Percentiles rank a stretch among this genome's conserved stretches.
Conservation (phyloP, 495 filamentous ascomycete genomes). For the Rusavskia elegans region DNA sequence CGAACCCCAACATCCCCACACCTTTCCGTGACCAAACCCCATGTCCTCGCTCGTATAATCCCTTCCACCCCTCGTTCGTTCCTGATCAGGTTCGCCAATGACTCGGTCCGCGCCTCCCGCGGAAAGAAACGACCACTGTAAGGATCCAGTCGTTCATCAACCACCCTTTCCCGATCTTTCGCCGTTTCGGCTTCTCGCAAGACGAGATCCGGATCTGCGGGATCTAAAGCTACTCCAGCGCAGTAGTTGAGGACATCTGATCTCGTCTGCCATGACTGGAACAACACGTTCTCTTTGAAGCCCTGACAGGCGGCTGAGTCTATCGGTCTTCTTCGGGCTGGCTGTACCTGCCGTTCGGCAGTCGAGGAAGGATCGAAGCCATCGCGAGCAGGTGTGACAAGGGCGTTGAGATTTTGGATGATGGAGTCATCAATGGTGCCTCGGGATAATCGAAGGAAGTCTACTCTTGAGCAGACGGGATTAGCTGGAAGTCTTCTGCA, state of each 20-base stretch:
- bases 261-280: conserved; percentile 75
- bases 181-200: conserved; percentile 54
- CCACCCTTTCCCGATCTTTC: conserved; percentile 53
- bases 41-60: conserved; percentile 71
- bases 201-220: conserved; percentile 68
- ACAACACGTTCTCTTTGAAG: conserved; percentile 70
- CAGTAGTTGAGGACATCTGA: conserved; percentile 84
- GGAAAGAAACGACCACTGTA: conserved; percentile 80
- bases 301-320: conserved; percentile 41
- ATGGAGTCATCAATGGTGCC: conserved; percentile 84
- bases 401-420: conserved; percentile 79
- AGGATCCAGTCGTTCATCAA: conserved; percentile 84
- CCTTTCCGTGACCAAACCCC: conserved; percentile 64
- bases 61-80: conserved; percentile 77
- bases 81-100: conserved; percentile 57
- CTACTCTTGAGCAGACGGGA: conserved; percentile 27
- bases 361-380: conserved; percentile 77
- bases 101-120: conserved; percentile 68
- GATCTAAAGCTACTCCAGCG: conserved; percentile 77
- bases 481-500: conserved; percentile 1
- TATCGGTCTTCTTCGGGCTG: conserved; percentile 28
- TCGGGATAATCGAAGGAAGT: conserved; percentile 84
- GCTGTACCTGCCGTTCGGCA: conserved; percentile 34
- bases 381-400: conserved; percentile 54
- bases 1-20: conserved; percentile 43